Percentiles rank a stretch among this genome's conserved stretches.
phyloP scores from a whole-genome alignment of 352 stramenopile genomes.

The Phytophthora syringae region DNA sequence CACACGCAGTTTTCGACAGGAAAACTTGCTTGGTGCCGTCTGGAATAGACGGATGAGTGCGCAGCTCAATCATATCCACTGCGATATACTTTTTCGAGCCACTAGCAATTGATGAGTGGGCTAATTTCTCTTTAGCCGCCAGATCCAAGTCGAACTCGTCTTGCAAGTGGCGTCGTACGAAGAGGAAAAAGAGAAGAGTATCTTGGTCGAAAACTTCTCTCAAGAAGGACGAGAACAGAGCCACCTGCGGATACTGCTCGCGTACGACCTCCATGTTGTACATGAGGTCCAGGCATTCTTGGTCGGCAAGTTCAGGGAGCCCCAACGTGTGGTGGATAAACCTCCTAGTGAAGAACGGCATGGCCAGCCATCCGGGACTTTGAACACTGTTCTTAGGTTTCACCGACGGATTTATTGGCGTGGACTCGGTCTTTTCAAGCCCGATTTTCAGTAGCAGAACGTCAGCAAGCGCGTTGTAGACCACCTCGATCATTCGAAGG shows the following conservation, averaged over 20 bases:
- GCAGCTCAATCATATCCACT: slow-evolving; percentile 34
- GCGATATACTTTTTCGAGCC: slow-evolving; percentile 53
- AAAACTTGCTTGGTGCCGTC: slow-evolving; percentile 67
- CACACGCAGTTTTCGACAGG: slow-evolving; percentile 47
- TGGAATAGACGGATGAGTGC: slow-evolving; percentile 54
- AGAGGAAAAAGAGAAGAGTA: slow-evolving; percentile 66
- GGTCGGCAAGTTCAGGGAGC: slow-evolving; percentile 59
- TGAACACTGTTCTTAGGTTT: background rate
- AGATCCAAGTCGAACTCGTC: slow-evolving; percentile 62
- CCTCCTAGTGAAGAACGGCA: slow-evolving; percentile 64
- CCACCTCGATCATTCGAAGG: slow-evolving; percentile 61
- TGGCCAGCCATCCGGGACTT: slow-evolving; percentile 37
- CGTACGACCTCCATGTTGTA: slow-evolving; percentile 63
- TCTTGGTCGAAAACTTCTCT: slow-evolving; percentile 77
- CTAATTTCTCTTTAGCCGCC: slow-evolving; percentile 64
- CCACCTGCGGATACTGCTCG: slow-evolving; percentile 53
- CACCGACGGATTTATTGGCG: background rate
- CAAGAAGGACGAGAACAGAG: slow-evolving; percentile 69
- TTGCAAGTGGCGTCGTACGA: slow-evolving; percentile 54
- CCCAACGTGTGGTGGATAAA: slow-evolving; percentile 63
- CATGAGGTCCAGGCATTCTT: slow-evolving; percentile 79
- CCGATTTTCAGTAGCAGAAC: slow-evolving; percentile 20
- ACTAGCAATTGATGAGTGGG: slow-evolving; percentile 46
- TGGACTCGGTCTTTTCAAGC: background rate
- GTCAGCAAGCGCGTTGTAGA: slow-evolving; percentile 65